Evolutionary conservation across 2,329 filamentous ascomycete genomes (phyloP).

Genomic region (Penicillium capsulatum): DNA sequence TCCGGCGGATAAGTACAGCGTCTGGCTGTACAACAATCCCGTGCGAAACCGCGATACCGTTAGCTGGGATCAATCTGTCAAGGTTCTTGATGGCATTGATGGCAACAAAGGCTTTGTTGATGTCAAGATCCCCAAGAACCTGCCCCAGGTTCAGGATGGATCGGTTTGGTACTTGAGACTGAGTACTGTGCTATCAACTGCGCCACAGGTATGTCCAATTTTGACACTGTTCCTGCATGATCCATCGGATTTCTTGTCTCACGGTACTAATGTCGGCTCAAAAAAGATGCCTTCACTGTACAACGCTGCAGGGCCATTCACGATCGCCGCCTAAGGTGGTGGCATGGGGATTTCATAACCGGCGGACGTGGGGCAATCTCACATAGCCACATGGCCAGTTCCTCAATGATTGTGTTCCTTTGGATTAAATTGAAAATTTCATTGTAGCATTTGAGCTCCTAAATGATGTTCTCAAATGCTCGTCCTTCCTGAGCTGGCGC

Average conservation of each 20-base stretch:
- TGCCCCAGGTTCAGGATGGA: slow-evolving; percentile 25
- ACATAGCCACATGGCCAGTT: too few relatives aligned
- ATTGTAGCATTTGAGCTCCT: too few relatives aligned
- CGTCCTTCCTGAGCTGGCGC: too few relatives aligned
- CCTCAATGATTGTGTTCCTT: too few relatives aligned
- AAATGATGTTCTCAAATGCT: too few relatives aligned
- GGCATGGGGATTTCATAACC: neutral
- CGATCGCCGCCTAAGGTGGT: slow-evolving; percentile 16
- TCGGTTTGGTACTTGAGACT: slow-evolving; percentile 30
- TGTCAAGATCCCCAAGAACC: slow-evolving; percentile 23
- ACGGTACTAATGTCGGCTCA: slow-evolving; percentile 1
- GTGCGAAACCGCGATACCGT: slow-evolving; percentile 21
- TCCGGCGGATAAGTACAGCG: slow-evolving; percentile 21
- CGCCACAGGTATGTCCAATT: slow-evolving; percentile 26
- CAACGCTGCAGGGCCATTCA: slow-evolving; percentile 28
- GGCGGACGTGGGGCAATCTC: neutral
- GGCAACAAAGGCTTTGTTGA: slow-evolving; percentile 18
- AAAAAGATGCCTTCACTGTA: slow-evolving; percentile 28
- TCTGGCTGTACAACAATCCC: slow-evolving; percentile 33
- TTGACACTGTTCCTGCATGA: neutral
- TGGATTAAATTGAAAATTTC: too few relatives aligned
- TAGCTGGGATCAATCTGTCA: slow-evolving; percentile 19
- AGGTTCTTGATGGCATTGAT: slow-evolving; percentile 18
- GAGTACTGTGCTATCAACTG: slow-evolving; percentile 19
- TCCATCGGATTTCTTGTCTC: neutral